A percentile compares a stretch with the other conserved stretches of the same genome.
phyloP scores from a whole-genome alignment of 306 rosid species.

The Chamaecrista fasciculata region DNA sequence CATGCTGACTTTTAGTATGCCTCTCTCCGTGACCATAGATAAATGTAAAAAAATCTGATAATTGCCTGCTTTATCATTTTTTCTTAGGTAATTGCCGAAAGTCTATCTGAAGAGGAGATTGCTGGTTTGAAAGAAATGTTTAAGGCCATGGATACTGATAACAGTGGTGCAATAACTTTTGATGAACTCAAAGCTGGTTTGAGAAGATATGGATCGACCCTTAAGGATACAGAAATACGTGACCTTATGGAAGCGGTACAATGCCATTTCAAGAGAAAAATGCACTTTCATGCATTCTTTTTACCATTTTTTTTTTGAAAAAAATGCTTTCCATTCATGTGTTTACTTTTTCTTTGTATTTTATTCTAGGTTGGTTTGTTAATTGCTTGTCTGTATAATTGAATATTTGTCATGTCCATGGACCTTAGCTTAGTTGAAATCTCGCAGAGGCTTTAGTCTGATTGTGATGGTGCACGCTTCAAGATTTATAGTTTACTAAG shows the following conservation, averaged over 20 bases:
- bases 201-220: constrained; percentile 90
- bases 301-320: not conserved
- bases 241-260: constrained; percentile 96
- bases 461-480: not conserved
- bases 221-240: constrained; percentile 88
- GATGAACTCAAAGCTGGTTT: constrained; percentile 98
- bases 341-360: not conserved
- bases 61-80: constrained; percentile 31
- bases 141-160: constrained; percentile 89
- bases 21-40: not conserved
- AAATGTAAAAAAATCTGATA: not conserved
- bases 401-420: not conserved
- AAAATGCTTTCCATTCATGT: not conserved
- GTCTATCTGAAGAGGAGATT: constrained; percentile 95
- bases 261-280: constrained; percentile 24
- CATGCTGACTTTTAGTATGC: constrained; percentile 22
- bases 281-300: constrained; percentile 9
- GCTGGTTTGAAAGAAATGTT: constrained; percentile 97
- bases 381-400: not conserved
- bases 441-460: not conserved
- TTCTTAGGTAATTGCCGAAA: constrained; percentile 86
- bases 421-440: constrained; percentile 14
- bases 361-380: not conserved
- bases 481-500: not conserved
- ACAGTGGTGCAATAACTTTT: constrained; percentile 92